Base-by-base conservation (phyloP, 75 land plant genomes). In the Sequoia sempervirens region DNA sequence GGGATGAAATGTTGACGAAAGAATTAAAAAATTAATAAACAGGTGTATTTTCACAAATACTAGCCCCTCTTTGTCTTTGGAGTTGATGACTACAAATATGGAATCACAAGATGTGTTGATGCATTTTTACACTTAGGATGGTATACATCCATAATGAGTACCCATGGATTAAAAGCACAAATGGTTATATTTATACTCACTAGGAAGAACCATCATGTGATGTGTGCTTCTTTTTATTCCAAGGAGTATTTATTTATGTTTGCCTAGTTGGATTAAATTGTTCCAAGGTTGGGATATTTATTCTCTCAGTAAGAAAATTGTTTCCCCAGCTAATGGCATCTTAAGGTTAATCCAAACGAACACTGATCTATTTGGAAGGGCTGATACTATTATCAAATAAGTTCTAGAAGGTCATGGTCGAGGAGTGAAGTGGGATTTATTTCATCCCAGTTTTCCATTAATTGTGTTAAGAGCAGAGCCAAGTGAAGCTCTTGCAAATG, bases 41-140 rank as follows among this genome's bases (percentile, higher is more conserved):
- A 90, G 10, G 90, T 94, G 28, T 93, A 94, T 84, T 94, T 94
- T 84, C 96, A 92, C 87, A 90, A 89, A 45, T 90, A 92, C 50
- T 93, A 93, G 89, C 95, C 93, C 1, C 86, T 93, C 30, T 93
- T 93, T 68, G 93, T 90, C 15, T 90, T 89, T 34, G 95, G 95
- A 84, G 95, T 93, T 93, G 93, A 93, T 88, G 94, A 93, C 82
- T 93, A 89, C 68, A 93, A 68, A 88, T 93, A 23, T 93, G 94
- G 94, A 93, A 93, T 70, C 91, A 93, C 85, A 93, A 93, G 90
- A 45, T 88, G 86, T n/a, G 90, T 58, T 72, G 94, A 18, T 93
- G 94, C 80, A 76, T 93, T 61, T 93, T 93, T 85, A 93, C 94
- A 3, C 87, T 91, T 52, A 89, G 95, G 28, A 93, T 91, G 13